phyloP scores from a whole-genome alignment of 1,284 basidiomycete genomes.

The Microbotryum lychnidis-dioicae region DNA sequence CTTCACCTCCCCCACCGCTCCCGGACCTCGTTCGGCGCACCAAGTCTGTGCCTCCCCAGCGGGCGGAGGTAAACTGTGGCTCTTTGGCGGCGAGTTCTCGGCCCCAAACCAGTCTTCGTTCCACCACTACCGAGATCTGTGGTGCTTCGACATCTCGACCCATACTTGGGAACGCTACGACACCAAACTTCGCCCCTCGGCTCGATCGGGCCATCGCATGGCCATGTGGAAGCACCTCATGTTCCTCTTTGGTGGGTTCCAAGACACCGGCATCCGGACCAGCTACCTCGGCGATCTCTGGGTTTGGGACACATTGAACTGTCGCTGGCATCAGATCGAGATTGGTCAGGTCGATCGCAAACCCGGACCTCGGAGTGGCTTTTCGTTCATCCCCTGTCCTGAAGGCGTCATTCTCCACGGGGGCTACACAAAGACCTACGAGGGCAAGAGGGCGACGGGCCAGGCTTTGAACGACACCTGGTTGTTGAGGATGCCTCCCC shows the following conservation, averaged over 20 bases:
- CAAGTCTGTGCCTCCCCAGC: slow-evolving; percentile 63
- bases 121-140: slow-evolving; percentile 84
- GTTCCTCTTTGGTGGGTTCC: slow-evolving; percentile 53
- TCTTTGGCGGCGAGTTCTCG: slow-evolving; percentile 58
- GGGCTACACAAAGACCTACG: slow-evolving; percentile 87
- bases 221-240: slow-evolving; percentile 81
- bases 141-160: slow-evolving; percentile 54
- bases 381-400: slow-evolving; percentile 70
- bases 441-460: slow-evolving; percentile 73
- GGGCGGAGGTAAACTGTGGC: slow-evolving; percentile 71
- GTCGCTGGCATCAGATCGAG: slow-evolving; percentile 65
- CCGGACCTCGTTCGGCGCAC: slow-evolving; percentile 75
- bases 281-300: slow-evolving; percentile 34
- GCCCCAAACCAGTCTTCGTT: slow-evolving; percentile 77
- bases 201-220: slow-evolving; percentile 84
- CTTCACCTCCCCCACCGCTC: slow-evolving; percentile 71
- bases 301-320: slow-evolving; percentile 33
- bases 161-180: slow-evolving; percentile 86
- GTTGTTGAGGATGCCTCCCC: slow-evolving; percentile 55
- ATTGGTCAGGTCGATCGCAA: slow-evolving; percentile 58
- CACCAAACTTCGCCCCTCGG: slow-evolving; percentile 69
- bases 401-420: slow-evolving; percentile 80
- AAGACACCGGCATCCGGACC: slow-evolving; percentile 30
- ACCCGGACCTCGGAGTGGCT: slow-evolving; percentile 71
- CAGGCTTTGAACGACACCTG: slow-evolving; percentile 80